Evolutionary conservation across 441 rosid genomes (phyloP), one percentile per base, ranked within the genome.

Genomic region (Arabidopsis lyrata): DNA sequence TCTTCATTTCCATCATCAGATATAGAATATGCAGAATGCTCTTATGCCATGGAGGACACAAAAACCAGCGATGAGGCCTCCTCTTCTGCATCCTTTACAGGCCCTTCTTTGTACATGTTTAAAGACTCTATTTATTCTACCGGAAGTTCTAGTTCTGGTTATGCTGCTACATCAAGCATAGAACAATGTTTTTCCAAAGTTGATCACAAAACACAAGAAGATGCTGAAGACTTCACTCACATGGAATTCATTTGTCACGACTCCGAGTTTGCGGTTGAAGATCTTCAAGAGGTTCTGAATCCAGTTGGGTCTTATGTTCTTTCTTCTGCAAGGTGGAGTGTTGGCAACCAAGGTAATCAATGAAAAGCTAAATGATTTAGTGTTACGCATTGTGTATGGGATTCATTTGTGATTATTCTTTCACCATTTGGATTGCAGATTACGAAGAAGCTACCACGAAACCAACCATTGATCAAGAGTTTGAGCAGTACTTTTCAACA

Each of bases 391-490:
- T 41, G 15, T 38, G 38, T 34, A 7, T 34, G 18, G 1, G 35
- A 53, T 35, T 58, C 59, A 45, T 54, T 39, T 39, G 11, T 72
- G 47, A 62, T 39, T 36, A 54, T 10, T 63, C n/a, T 20, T 12
- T 47, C 39, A 47, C 53, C 47, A 39, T 62, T 47, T 58, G 65
- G 41, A 12, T 47, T 39, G 45, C 76, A 77, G 76, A 70, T 49
- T 15, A 63, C 0, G 35, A 57, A 47, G 80, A 70, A 77, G 62
- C 61, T 38, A 48, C 56, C 2, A 24, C 13, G 32, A 83, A 85
- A 73, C 92, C 90, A 27, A 88, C 95, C 57, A 91, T 91, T 64
- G 95, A 91, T 81, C 85, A 86, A 82, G 97, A 91, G 78, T 91
- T 89, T 63, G 93, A 89, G 83, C 80, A 87, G 31, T 91, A 91